Evolutionary conservation across 2,329 filamentous ascomycete species (phyloP).

Genomic region (Clarireedia paspali): DNA sequence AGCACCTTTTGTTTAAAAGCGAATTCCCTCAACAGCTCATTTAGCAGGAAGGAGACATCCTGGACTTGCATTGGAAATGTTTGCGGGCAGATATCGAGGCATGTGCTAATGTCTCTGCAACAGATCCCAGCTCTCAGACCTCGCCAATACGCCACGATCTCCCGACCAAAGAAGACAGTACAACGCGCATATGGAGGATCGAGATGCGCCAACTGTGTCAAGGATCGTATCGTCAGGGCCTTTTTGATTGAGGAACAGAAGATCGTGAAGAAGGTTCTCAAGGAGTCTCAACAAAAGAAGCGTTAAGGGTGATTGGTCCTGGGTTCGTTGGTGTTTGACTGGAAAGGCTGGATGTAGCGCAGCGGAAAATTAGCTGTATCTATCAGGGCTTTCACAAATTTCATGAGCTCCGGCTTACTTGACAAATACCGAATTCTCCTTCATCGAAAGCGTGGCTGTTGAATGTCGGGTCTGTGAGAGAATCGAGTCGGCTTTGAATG

Average conservation of each 20-base stretch:
- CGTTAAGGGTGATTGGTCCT: conserved; percentile 24
- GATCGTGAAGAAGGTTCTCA: conserved; percentile 99
- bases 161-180: conserved; percentile 98
- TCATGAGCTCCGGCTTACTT: conserved; percentile 25
- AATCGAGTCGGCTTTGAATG: background rate
- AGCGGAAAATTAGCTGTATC: conserved; percentile 29
- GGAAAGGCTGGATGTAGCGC: conserved; percentile 28
- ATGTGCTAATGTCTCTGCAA: conserved; percentile 24
- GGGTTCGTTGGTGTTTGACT: conserved; percentile 29
- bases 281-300: conserved; percentile 78
- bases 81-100: background rate
- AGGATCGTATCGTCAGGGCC: conserved; percentile 93
- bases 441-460: too few species aligned
- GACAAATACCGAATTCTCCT: background rate
- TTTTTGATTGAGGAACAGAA: conserved; percentile 99
- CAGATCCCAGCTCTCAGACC: conserved; percentile 94
- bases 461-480: background rate
- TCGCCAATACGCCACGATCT: conserved; percentile 95
- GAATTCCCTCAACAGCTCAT: too few species aligned
- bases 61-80: background rate
- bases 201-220: conserved; percentile 97
- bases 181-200: conserved; percentile 97
- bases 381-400: conserved; percentile 26
- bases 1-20: too few species aligned
- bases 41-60: too few species aligned